These are phyloP conservation scores for Medicago arabica DNA, from an alignment of 306 rosid genomes.

Conservation along the genomic window DNA sequence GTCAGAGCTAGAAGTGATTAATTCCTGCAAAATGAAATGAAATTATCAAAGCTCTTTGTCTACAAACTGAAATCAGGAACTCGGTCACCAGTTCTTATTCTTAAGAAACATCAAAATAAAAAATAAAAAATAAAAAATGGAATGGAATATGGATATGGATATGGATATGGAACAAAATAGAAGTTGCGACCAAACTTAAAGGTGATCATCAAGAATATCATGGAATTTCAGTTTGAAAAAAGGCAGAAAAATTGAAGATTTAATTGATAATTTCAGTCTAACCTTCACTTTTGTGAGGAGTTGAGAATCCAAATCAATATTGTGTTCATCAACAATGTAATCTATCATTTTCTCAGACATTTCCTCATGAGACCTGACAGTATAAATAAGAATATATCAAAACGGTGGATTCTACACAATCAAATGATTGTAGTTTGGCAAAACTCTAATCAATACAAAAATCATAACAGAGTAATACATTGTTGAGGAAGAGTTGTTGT, in stretches of 20 bases:
- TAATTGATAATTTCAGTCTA: slow-evolving; percentile 12
- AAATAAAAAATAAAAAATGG: slow-evolving; percentile 4
- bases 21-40: slow-evolving; percentile 50
- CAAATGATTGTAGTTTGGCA: slow-evolving; percentile 9
- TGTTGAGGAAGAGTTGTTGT: neutral
- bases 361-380: slow-evolving; percentile 60
- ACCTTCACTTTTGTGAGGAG: slow-evolving; percentile 57
- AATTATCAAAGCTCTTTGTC: slow-evolving; percentile 29
- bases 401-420: slow-evolving; percentile 28
- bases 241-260: slow-evolving; percentile 13
- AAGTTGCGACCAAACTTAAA: slow-evolving; percentile 23
- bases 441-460: slow-evolving; percentile 14
- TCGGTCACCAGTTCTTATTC: slow-evolving; percentile 12
- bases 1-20: slow-evolving; percentile 47
- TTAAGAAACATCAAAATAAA: slow-evolving; percentile 29
- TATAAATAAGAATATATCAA: slow-evolving; percentile 19
- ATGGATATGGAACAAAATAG: slow-evolving; percentile 24
- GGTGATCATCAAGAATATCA: slow-evolving; percentile 9
- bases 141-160: too few species aligned
- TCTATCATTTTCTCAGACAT: slow-evolving; percentile 61
- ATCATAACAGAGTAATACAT: neutral
- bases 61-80: slow-evolving; percentile 20
- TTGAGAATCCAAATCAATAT: slow-evolving; percentile 51
- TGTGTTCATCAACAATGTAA: slow-evolving; percentile 57
- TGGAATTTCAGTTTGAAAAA: slow-evolving; percentile 34